Conservation (phyloP, 495 filamentous ascomycete genomes). For the Hypoxylon rickii region DNA sequence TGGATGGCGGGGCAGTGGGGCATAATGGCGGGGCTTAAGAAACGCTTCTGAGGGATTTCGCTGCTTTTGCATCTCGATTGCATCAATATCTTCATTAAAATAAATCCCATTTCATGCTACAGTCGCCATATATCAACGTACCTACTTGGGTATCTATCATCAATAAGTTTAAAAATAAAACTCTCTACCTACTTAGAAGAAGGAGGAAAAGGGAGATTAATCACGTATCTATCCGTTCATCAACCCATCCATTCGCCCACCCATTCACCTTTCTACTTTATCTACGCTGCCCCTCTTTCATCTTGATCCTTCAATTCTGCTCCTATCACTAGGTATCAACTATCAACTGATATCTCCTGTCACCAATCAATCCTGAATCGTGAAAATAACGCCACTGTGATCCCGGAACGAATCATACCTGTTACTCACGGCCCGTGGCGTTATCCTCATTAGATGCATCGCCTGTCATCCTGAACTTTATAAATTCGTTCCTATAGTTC, state of each 20-base stretch:
- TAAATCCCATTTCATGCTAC: no score
- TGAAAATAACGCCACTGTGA: conserved; percentile 13
- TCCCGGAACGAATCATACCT: conserved; percentile 25
- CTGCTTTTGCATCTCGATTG: conserved; percentile 27
- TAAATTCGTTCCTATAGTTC: conserved; percentile 3
- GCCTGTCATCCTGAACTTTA: neutral
- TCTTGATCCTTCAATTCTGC: neutral
- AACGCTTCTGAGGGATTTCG: conserved; percentile 30
- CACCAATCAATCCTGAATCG: conserved; percentile 22
- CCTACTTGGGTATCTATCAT: no score
- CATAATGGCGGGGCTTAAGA: conserved; percentile 11
- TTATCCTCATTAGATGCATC: conserved; percentile 11
- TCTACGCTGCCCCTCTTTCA: neutral
- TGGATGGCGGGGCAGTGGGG: conserved; percentile 9
- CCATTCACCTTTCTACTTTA: neutral
- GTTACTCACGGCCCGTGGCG: conserved; percentile 10
- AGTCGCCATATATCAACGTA: neutral
- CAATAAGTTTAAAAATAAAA: no score
- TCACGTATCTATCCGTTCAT: no score
- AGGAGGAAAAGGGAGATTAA: no score
- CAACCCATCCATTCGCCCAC: no score
- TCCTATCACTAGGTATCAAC: neutral
- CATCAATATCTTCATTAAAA: no score
- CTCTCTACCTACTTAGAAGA: no score
- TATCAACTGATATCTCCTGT: conserved; percentile 6